Evolutionary conservation across 2,329 filamentous ascomycete genomes (phyloP), one percentile per base, ranked within the genome.

Genomic region (Aspergillus nomiae): DNA sequence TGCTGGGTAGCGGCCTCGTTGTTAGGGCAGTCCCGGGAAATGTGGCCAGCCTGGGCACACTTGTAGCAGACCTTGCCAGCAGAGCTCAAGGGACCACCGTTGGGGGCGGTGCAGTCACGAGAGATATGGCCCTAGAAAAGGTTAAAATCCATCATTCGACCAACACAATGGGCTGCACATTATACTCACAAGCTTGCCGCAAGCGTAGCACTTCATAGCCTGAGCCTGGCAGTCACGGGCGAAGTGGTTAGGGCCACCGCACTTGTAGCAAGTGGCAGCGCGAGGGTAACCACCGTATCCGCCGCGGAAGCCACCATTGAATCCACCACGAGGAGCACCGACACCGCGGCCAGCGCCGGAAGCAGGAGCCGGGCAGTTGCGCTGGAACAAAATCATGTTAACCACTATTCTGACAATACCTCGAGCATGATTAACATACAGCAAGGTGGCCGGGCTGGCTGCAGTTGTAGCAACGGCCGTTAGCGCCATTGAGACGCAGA

Each of bases 41-140:
- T 98, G 82, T 98, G 94, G 59, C 95, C 95, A 63, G 93, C 89
- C 83, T 97, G 92, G 69, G 94, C 92, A 78, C 95, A 99, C 80
- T 94, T 91, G 85, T 99, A 99, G 88, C 95, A 99, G 68, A 94
- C 97, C 89, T 98, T 99, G 76, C 94, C 94, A 67, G 92, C 92
- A 68, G 92, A 96, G 87, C 95, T 97, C 70, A 98, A 86, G 54
- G 94, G 93, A 28, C 95, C 95, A 62, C 95, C 95, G 79, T 98
- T 98, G 68, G 95, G 94, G 65, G 94, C 92, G 54, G 94, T 97
- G 86, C 95, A 99, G 81, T 99, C 95, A 73, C 89, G 87, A 63
- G 92, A 96, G 80, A 97, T 97, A 83, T 97, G 93, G 58, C 92
- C 92, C 71, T 82, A 64, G 7, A 66, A 41, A 14, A 62, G 9